Evolutionary conservation across 2,329 filamentous ascomycete genomes (phyloP), one percentile per base, ranked within the genome.

Genomic region (Cephalotrichum gorgonifer): DNA sequence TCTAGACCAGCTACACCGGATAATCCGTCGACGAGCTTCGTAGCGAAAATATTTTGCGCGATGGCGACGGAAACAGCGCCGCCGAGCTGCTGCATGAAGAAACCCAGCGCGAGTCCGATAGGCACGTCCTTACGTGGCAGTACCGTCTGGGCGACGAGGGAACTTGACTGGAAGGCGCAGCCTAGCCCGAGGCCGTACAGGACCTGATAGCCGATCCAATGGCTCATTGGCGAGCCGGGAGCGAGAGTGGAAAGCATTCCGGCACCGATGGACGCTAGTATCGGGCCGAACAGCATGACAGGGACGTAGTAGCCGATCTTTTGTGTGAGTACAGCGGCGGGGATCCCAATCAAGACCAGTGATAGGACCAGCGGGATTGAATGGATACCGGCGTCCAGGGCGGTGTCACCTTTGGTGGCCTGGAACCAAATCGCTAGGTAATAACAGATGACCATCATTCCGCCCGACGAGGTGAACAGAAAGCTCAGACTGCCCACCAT

Each of bases 401-500:
- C 59, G 4, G 59, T 54, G 3, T 54, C 51, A 27, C 55, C 69
- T 47, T 69, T 59, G 43, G 73, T 67, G 11, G 67, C 68, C 52
- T 75, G 72, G 57, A 74, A 76, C 69, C 72, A 78, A 49, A 76
- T 64, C 11, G 73, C 71, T 4, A 76, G 59, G 54, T 67, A 75
- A 57, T 72, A 72, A n/a, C n/a, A n/a, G n/a, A n/a, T n/a, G 4
- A 67, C 62, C 33, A 41, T 41, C 7, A 47, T 30, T 15, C n/a
- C n/a, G 30, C n/a, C 30, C 12, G 30, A 11, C 6, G 28, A 33
- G 3, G 30, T 33, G 30, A 33, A 33, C 6, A 15, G 30, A 15
- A 33, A 33, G 30, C 12, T 4, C 4, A 33, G 28, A 20, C n/a
- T n/a, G 14, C n/a, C n/a, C 33, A 38, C 20, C 33, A 38, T 38